Evolutionary conservation across 2,329 filamentous ascomycete species (phyloP).

Genomic region (Colletotrichum graminicola): DNA sequence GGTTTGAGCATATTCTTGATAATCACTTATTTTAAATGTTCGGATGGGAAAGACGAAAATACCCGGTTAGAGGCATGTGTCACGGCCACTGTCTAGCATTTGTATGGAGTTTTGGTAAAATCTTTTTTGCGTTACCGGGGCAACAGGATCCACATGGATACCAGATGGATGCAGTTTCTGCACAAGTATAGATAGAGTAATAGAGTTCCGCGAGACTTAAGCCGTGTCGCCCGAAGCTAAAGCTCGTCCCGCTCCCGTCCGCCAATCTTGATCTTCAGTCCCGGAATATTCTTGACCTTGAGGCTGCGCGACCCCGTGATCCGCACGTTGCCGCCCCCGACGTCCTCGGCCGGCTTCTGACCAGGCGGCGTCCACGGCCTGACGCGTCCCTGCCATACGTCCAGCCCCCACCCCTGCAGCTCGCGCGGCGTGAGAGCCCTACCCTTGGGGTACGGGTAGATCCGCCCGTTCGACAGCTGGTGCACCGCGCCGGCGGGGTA

Average conservation of each 20-base stretch:
- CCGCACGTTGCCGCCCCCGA: slow-evolving; percentile 43
- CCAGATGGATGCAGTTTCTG: slow-evolving; percentile 22
- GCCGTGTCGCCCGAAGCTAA: slow-evolving; percentile 4
- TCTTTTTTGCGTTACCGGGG: too few relatives aligned
- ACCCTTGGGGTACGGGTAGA: slow-evolving; percentile 53
- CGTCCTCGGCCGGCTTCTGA: slow-evolving; percentile 44
- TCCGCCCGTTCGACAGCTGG: slow-evolving; percentile 51
- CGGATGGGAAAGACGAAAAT: slow-evolving; percentile 32
- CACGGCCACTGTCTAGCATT: slow-evolving; percentile 32
- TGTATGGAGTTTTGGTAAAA: slow-evolving; percentile 25
- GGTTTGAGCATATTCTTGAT: neutral
- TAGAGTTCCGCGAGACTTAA: slow-evolving; percentile 18
- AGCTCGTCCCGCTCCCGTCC: slow-evolving; percentile 46
- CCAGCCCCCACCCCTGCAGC: slow-evolving; percentile 53
- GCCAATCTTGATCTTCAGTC: slow-evolving; percentile 46
- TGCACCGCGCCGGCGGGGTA: slow-evolving; percentile 53
- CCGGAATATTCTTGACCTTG: slow-evolving; percentile 46
- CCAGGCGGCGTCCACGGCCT: slow-evolving; percentile 52
- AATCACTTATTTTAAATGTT: slow-evolving; percentile 2
- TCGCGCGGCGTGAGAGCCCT: slow-evolving; percentile 46
- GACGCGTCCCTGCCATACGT: slow-evolving; percentile 53
- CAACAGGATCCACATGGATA: slow-evolving; percentile 9
- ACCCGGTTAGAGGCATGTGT: slow-evolving; percentile 29
- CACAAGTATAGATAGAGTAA: slow-evolving; percentile 31
- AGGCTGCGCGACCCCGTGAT: slow-evolving; percentile 45